Percentiles rank a stretch among this genome's conserved stretches.
Conservation (phyloP, 2,329 filamentous ascomycete species). For the Fusarium pseudoanthophilum region DNA sequence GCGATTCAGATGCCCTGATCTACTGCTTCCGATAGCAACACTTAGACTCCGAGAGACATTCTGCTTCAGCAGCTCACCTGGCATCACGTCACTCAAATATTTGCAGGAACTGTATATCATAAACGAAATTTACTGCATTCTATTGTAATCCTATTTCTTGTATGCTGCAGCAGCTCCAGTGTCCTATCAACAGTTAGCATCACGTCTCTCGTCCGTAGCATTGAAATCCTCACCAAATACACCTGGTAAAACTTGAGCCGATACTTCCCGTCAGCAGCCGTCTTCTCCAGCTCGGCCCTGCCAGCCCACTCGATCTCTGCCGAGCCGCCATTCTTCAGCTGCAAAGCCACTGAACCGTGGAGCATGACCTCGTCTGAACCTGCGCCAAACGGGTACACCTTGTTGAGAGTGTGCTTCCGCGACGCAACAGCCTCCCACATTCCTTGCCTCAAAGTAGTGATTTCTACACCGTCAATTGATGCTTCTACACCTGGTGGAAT, state of each 20-base stretch:
- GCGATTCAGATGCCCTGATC: not conserved
- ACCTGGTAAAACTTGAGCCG: constrained; percentile 36
- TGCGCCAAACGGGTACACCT: constrained; percentile 26
- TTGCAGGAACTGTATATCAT: fast-evolving
- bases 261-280: constrained; percentile 21
- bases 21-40: not conserved
- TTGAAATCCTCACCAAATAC: constrained; percentile 11
- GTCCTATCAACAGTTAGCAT: constrained; percentile 9
- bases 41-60: not conserved
- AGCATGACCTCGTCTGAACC: constrained; percentile 30
- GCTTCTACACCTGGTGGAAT: fast-evolving
- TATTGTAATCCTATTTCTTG: constrained; percentile 53
- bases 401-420: constrained; percentile 27
- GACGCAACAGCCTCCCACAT: constrained; percentile 37
- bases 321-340: constrained; percentile 27
- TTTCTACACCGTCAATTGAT: constrained; percentile 18
- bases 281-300: constrained; percentile 19
- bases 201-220: fast-evolving
- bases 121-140: fast-evolving
- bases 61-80: not conserved
- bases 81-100: not conserved
- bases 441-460: constrained; percentile 22
- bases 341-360: constrained; percentile 28
- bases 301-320: constrained; percentile 36
- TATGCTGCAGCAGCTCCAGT: constrained; percentile 30